A percentile compares a stretch with the other conserved stretches of the same genome.
These are phyloP conservation scores for Leccinum arenicola DNA, from an alignment of 768 basidiomycete species.

Conservation along the genomic window DNA sequence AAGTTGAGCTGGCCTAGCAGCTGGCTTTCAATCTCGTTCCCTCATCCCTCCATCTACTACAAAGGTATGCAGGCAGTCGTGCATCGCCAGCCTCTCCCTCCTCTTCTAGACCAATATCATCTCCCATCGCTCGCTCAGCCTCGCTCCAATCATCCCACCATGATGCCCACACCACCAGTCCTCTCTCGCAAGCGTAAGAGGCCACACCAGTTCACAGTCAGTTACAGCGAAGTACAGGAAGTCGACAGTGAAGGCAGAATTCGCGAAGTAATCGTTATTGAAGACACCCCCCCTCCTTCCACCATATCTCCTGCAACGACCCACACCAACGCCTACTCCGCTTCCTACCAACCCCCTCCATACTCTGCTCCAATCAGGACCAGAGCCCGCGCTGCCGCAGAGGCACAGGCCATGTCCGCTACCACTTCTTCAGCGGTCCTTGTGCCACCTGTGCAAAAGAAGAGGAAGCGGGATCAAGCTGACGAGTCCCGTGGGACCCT, in stretches of 20 bases:
- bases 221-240: slow-evolving; percentile 87
- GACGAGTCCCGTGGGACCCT: slow-evolving; percentile 70
- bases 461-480: slow-evolving; percentile 74
- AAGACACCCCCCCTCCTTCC: slow-evolving; percentile 80
- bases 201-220: slow-evolving; percentile 75
- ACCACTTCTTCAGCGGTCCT: slow-evolving; percentile 60
- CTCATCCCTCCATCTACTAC: slow-evolving; percentile 41
- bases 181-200: slow-evolving; percentile 81
- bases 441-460: slow-evolving; percentile 74
- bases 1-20: slow-evolving; percentile 29
- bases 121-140: slow-evolving; percentile 52
- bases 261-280: slow-evolving; percentile 88
- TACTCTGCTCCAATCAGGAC: slow-evolving; percentile 79
- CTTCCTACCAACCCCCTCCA: slow-evolving; percentile 75
- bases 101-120: slow-evolving; percentile 64
- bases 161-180: slow-evolving; percentile 69
- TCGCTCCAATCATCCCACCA: slow-evolving; percentile 46
- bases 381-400: slow-evolving; percentile 81
- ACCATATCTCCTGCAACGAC: slow-evolving; percentile 76
- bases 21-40: slow-evolving; percentile 36
- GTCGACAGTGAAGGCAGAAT: slow-evolving; percentile 74
- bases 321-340: slow-evolving; percentile 67
- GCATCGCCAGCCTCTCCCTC: slow-evolving; percentile 56
- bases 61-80: slow-evolving; percentile 72
- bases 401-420: slow-evolving; percentile 74